phyloP scores from a whole-genome alignment of 108 stramenopile genomes.

The Nannochloropsis gaditana region DNA sequence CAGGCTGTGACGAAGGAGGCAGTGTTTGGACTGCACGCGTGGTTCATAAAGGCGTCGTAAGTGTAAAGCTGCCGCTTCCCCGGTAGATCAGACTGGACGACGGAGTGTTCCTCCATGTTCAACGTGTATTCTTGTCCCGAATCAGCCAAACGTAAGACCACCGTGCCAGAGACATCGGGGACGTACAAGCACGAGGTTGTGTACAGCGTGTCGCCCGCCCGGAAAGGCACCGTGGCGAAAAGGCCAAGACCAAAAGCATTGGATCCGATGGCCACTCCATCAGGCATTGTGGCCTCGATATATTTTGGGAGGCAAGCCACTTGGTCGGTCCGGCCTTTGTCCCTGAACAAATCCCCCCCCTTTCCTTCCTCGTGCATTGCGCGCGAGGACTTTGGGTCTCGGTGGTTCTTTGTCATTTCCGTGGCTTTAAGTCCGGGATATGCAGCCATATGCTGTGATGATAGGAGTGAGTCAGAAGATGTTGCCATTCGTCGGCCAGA shows the following conservation, averaged over 20 bases:
- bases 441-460: no score
- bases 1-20: neutral
- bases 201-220: neutral
- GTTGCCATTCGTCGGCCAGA: no score
- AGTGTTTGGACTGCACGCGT: slow-evolving; percentile 4
- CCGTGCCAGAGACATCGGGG: neutral
- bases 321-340: no score
- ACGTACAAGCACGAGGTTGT: neutral
- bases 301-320: neutral
- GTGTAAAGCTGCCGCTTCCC: slow-evolving; percentile 21
- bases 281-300: neutral
- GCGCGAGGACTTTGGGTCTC: neutral
- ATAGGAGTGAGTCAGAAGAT: no score
- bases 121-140: neutral
- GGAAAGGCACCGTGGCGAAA: neutral
- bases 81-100: neutral
- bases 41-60: slow-evolving; percentile 26
- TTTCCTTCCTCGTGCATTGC: neutral
- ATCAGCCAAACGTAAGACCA: neutral
- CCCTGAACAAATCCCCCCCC: neutral
- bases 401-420: no score
- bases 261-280: neutral
- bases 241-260: neutral
- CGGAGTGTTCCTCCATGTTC: slow-evolving; percentile 3
- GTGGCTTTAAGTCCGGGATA: no score